Evolutionary conservation across 1,284 basidiomycete genomes (phyloP).

Genomic region (Bondarzewia mesenterica): DNA sequence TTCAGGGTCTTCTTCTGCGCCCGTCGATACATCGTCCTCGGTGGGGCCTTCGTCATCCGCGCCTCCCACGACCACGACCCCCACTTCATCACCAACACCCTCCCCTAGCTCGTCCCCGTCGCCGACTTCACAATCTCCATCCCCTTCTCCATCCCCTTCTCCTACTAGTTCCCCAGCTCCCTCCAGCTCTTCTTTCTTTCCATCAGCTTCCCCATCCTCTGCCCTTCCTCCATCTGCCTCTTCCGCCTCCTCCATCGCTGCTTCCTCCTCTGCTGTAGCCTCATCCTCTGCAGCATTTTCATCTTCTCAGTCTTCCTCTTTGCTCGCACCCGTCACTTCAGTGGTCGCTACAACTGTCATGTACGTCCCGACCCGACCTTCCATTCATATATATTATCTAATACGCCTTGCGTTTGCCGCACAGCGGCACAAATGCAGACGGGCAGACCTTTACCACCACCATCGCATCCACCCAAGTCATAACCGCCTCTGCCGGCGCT

Average conservation of each 20-base stretch:
- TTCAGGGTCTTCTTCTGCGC: background rate
- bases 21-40: background rate
- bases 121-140: background rate
- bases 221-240: background rate
- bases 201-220: background rate
- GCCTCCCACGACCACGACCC: background rate
- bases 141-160: background rate
- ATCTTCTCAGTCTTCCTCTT: no score
- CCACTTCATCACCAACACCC: background rate
- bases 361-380: background rate
- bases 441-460: constrained; percentile 8
- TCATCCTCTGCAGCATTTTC: background rate
- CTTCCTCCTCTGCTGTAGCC: background rate
- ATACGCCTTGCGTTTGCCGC: background rate
- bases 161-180: background rate
- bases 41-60: background rate
- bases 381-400: background rate
- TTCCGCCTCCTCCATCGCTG: background rate
- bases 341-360: constrained; percentile 6
- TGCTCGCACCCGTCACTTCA: background rate
- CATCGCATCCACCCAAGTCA: constrained; percentile 3
- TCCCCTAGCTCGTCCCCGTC: background rate
- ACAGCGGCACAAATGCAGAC: constrained; percentile 8
- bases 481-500: background rate
- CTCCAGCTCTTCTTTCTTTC: background rate